Percentiles rank a stretch among this genome's conserved stretches.
Conservation (phyloP, 768 basidiomycete genomes). For the Neoboletus brunneissimus region DNA sequence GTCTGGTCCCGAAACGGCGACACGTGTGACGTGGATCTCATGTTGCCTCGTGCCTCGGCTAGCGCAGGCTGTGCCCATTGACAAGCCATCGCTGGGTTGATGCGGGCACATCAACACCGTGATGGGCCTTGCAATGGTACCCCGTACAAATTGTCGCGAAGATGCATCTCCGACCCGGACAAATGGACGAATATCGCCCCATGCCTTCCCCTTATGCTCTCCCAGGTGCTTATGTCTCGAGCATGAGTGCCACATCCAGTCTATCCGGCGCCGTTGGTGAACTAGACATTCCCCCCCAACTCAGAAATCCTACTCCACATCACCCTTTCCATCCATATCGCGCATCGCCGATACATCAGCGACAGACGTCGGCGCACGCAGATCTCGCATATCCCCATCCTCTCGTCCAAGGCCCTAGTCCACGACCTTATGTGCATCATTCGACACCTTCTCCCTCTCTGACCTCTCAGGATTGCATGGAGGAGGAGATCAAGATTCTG, state of each 20-base stretch:
- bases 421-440: slow-evolving; percentile 21
- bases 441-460: slow-evolving; percentile 13
- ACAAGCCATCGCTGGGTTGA: slow-evolving; percentile 28
- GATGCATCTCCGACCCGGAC: slow-evolving; percentile 37
- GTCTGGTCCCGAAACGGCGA: slow-evolving; percentile 28
- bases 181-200: slow-evolving; percentile 39
- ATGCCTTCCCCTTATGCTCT: slow-evolving; percentile 31
- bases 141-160: slow-evolving; percentile 28
- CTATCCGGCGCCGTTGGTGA: slow-evolving; percentile 68
- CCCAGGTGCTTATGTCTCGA: slow-evolving; percentile 39
- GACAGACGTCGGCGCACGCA: slow-evolving; percentile 20
- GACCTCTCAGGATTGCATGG: slow-evolving; percentile 24
- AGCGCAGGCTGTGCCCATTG: slow-evolving; percentile 24
- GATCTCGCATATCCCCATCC: slow-evolving; percentile 20
- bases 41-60: slow-evolving; percentile 31
- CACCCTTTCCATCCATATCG: slow-evolving; percentile 29
- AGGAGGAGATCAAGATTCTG: slow-evolving; percentile 54
- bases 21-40: slow-evolving; percentile 29
- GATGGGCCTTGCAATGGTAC: slow-evolving; percentile 26
- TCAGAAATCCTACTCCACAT: slow-evolving; percentile 28
- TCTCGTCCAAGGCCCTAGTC: slow-evolving; percentile 16
- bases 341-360: slow-evolving; percentile 21
- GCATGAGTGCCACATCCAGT: slow-evolving; percentile 44
- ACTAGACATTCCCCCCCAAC: slow-evolving; percentile 37
- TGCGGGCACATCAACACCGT: slow-evolving; percentile 20